Evolutionary conservation across 805 yeast genomes (phyloP), one percentile per base, ranked within the genome.

Genomic region (Hemisphaericaspora nanyangensis): DNA sequence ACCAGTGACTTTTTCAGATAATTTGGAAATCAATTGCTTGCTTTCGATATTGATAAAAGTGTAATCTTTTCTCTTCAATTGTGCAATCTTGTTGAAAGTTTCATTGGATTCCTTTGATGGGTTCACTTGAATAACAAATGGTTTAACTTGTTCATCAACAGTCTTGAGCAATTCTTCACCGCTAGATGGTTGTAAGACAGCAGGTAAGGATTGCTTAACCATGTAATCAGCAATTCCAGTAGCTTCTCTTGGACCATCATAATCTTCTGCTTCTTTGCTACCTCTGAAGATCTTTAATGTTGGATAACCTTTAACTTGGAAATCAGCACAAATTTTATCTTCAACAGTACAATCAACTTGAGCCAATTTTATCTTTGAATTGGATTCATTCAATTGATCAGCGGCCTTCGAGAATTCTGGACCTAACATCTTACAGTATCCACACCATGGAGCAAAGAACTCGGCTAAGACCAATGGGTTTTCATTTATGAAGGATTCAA

Each of bases 371-470:
- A 85, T 81, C 39, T 76, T 68, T 45, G 84, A 77, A 49, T 63
- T 55, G 24, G 61, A 24, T 37, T 70, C 76, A 34, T 70, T 72
- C 56, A 85, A 71, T 15, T 55, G 51, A 50, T 81, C 79, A 36
- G 91, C 87, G 37, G 95, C 95, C 51, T 76, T 63, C 38, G 79
- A 70, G 50, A 74, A 85, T 61, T 87, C 82, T 26, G 96, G 96
- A 10, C 88, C 95, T 48, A 87, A 68, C 35, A 76, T 76, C 72
- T 90, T 88, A 75, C 97, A 90, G 69, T 90, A 93, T 13, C 96
- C 96, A 74, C 97, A 90, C 97, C 98, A 91, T 60, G 97, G 95
- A 13, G 95, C 95, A 61, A 82, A 87, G 65, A 87, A 87, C 65
- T 87, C 95, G 16, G 91, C 84, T 46, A 87, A 67, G 17, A 87